Conservation (phyloP, 305 asterid species). For the Caryopteris hybrid region DNA sequence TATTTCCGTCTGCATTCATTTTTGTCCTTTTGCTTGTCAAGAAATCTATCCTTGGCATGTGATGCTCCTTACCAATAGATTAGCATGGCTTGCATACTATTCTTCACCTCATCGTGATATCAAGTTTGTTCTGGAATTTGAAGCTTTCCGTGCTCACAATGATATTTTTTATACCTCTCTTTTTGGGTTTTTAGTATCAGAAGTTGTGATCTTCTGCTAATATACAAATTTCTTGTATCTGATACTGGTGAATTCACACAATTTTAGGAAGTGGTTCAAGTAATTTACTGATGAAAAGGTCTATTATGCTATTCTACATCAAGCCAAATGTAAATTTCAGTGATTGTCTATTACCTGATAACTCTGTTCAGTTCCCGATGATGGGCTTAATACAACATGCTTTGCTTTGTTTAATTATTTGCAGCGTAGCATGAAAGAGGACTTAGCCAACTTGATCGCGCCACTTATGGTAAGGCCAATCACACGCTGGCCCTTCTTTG, state of each 20-base stretch:
- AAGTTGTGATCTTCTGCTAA: not conserved
- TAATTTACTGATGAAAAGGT: not conserved
- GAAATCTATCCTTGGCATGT: not conserved
- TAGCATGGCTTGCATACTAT: not conserved
- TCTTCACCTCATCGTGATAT: conserved; percentile 2
- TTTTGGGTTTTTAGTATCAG: too few species aligned
- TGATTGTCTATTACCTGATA: too few species aligned
- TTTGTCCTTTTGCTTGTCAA: not conserved
- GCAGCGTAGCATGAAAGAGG: conserved; percentile 81
- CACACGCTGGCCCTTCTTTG: conserved; percentile 97
- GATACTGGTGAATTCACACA: not conserved
- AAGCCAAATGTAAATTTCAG: too few species aligned
- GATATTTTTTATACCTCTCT: too few species aligned
- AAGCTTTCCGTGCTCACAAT: too few species aligned
- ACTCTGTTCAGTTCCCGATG: too few species aligned
- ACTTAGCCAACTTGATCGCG: conserved; percentile 71
- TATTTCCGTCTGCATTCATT: not conserved
- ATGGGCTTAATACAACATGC: conserved; percentile 13
- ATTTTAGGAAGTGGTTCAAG: not conserved
- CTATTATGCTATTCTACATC: not conserved
- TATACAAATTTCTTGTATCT: not conserved
- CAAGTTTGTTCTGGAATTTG: too few species aligned
- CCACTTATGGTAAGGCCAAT: conserved; percentile 75
- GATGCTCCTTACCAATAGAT: not conserved
- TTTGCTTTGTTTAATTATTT: conserved; percentile 1